A percentile compares a stretch with the other conserved stretches of the same genome.
Evolutionary conservation across 352 stramenopile species (phyloP).

Genomic region (Phytopythium kandeliae): DNA sequence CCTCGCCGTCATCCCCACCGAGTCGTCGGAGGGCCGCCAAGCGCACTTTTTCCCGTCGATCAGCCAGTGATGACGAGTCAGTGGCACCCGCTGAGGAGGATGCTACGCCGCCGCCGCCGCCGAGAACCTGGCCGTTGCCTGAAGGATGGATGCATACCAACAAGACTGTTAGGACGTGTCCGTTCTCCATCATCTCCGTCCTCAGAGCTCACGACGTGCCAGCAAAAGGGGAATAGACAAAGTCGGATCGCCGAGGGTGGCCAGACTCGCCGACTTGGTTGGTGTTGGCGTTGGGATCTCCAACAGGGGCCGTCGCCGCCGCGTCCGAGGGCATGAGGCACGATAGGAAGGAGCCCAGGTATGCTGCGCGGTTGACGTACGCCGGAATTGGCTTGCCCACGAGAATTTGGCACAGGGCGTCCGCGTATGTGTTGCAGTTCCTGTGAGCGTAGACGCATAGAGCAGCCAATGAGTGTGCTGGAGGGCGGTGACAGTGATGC

Average conservation of each 20-base stretch:
- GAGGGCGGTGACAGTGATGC: too few species aligned
- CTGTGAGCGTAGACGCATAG: slow-evolving; percentile 1
- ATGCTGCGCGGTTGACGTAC: slow-evolving; percentile 92
- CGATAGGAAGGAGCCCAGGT: slow-evolving; percentile 88
- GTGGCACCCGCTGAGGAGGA: slow-evolving; percentile 9
- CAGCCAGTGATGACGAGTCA: slow-evolving; percentile 25
- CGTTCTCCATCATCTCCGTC: neutral
- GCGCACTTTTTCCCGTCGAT: slow-evolving; percentile 64
- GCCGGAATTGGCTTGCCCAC: slow-evolving; percentile 75
- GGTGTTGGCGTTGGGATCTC: slow-evolving; percentile 19
- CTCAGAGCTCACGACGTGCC: slow-evolving; percentile 16
- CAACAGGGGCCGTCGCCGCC: slow-evolving; percentile 55
- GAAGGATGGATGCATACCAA: neutral
- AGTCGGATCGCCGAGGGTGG: slow-evolving; percentile 20
- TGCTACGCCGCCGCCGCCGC: slow-evolving; percentile 14
- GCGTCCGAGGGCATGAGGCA: slow-evolving; percentile 64
- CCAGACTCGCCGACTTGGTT: neutral
- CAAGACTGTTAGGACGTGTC: neutral
- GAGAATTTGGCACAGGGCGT: slow-evolving; percentile 81
- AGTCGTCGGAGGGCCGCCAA: slow-evolving; percentile 54
- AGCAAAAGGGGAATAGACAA: slow-evolving; percentile 56
- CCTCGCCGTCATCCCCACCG: slow-evolving; percentile 5
- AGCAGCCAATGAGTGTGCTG: neutral
- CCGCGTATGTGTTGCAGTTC: slow-evolving; percentile 95
- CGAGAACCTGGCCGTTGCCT: slow-evolving; percentile 43